Evolutionary conservation across 1,284 basidiomycete genomes (phyloP), one percentile per base, ranked within the genome.

Genomic region (Irpex sp.): DNA sequence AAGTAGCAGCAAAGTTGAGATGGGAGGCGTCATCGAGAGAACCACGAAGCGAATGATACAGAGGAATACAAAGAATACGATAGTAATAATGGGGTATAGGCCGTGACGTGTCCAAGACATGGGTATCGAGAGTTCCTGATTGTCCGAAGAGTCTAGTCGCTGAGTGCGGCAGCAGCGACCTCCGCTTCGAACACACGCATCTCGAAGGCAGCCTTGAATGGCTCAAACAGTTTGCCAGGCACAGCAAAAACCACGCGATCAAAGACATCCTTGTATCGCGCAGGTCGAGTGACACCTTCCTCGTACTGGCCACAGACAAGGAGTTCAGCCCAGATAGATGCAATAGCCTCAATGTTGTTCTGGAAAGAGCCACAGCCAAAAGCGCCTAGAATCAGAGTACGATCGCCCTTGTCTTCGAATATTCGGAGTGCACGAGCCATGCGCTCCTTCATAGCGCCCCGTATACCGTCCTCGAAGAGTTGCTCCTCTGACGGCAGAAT

Each of bases 311-410:
- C 78, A 39, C 76, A 80, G 5, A 77, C 76, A 21, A 84, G 71
- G 1, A 85, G 69, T 70, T 84, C 82, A 13, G 83, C 84, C 86
- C 87, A 90, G 13, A 87, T 76, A 56, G 72, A 71, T 1, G 86
- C 87, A 39, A 90, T 78, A 61, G 77, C 74, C 58, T 77, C 79
- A 49, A 81, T 75, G 15, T 67, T 74, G 65, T 83, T 83, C 70
- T 78, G 70, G 63, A 68, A 74, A 1, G 76, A 75, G 57, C 80
- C 78, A 63, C 78, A 81, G 36, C 83, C 82, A 62, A 84, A 83
- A 8, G 78, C 76, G 47, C 82, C 80, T 4, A 84, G 74, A 15
- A 85, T 74, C 37, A 85, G 67, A 0, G 71, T 72, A 13, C 74
- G 74, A 66, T 83, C 74, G 47, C 81, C 81, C 26, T 73, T 72